These are phyloP conservation scores for Isatis lusitanica DNA, from an alignment of 441 rosid genomes.

Conservation along the genomic window DNA sequence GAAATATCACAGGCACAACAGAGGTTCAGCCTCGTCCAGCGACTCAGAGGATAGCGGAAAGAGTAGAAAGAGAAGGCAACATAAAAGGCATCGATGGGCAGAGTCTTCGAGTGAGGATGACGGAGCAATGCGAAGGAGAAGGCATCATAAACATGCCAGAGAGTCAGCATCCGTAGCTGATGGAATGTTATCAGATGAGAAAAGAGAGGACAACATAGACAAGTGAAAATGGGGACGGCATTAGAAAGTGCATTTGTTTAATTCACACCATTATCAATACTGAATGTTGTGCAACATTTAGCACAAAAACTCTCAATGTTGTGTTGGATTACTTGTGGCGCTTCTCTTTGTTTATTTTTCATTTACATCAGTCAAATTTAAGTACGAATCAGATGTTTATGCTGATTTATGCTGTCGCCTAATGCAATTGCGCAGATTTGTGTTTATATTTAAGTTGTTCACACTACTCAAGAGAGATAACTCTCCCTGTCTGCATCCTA, in stretches of 20 bases:
- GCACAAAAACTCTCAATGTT: not conserved
- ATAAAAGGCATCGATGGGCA: constrained; percentile 36
- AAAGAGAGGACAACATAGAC: constrained; percentile 13
- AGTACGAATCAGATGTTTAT: not conserved
- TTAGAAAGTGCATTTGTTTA: not conserved
- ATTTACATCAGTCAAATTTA: not conserved
- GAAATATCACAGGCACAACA: constrained; percentile 42
- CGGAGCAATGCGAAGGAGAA: constrained; percentile 36
- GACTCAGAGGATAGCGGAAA: constrained; percentile 42
- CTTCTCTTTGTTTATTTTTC: not conserved
- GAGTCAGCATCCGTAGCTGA: constrained; percentile 25
- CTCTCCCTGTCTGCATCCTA: not conserved
- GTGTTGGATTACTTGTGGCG: constrained; percentile 7
- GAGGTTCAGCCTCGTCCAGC: constrained; percentile 34
- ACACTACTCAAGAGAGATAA: not conserved
- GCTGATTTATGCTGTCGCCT: not conserved
- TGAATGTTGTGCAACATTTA: constrained; percentile 1
- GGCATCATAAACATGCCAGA: constrained; percentile 33
- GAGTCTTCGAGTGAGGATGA: constrained; percentile 58
- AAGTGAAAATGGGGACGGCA: constrained; percentile 12
- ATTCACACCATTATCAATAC: not conserved
- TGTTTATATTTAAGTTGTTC: not conserved
- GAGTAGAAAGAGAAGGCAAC: constrained; percentile 34
- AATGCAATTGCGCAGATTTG: not conserved
- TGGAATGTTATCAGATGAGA: constrained; percentile 24